A percentile compares a stretch with the other conserved stretches of the same genome.
These are phyloP conservation scores for Alternaria angustiovoidea DNA, from an alignment of 2,329 filamentous ascomycete genomes.

Conservation along the genomic window DNA sequence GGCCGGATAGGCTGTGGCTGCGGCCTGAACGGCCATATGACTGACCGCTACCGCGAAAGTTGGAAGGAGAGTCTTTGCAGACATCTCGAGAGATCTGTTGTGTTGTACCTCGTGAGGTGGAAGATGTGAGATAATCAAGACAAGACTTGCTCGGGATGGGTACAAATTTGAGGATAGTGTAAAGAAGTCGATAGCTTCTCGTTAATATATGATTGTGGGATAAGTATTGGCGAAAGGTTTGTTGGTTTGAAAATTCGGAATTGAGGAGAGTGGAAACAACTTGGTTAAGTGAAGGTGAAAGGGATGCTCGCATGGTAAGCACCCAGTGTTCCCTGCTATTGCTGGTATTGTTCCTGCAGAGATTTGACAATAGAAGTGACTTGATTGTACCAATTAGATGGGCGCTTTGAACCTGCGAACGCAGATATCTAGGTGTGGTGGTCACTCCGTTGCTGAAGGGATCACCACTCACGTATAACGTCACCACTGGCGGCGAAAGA, in stretches of 20 bases:
- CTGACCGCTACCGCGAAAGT: constrained; percentile 26
- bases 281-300: constrained; percentile 23
- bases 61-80: constrained; percentile 14
- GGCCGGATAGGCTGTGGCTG: constrained; percentile 10
- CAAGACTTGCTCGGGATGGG: not conserved
- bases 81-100: constrained; percentile 5
- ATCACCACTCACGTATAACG: not conserved
- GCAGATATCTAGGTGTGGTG: not conserved
- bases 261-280: constrained; percentile 16
- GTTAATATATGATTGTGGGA: not conserved
- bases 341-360: constrained; percentile 20
- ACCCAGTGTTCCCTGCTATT: constrained; percentile 10
- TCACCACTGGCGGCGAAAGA: not conserved
- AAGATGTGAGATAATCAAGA: not conserved
- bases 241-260: constrained; percentile 6
- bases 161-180: not conserved
- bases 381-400: not conserved
- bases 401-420: not conserved
- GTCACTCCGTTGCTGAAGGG: constrained; percentile 1
- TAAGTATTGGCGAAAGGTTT: not conserved
- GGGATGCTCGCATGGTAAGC: constrained; percentile 11
- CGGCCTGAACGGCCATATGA: constrained; percentile 19
- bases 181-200: not conserved
- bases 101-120: not conserved
- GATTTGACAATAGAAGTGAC: constrained; percentile 1